Conservation (phyloP, 1,284 basidiomycete species). For the Ceratobasidium theobromae region DNA sequence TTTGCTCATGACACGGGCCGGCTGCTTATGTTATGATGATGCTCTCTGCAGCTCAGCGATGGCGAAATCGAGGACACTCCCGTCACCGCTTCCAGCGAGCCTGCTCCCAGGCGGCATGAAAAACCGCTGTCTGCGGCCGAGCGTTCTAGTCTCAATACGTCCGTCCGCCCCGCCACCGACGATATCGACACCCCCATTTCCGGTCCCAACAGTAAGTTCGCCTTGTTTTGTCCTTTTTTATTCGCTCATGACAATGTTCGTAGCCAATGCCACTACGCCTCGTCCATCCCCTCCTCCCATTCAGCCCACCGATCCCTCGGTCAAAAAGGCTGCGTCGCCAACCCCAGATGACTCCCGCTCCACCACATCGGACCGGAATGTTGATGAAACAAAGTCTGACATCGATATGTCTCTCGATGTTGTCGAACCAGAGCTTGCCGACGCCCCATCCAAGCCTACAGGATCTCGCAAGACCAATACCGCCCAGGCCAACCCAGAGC, state of each 20-base stretch:
- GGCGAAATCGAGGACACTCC: conserved; percentile 22
- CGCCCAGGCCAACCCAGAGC: conserved; percentile 41
- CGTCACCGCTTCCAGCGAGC: conserved; percentile 13
- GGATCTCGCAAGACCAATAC: background rate
- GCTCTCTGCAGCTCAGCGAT: conserved; percentile 9
- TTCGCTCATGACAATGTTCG: background rate
- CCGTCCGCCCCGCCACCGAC: background rate
- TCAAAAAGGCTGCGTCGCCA: conserved; percentile 4
- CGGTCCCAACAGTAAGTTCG: conserved; percentile 12
- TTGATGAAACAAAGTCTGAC: conserved; percentile 25
- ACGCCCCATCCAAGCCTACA: background rate
- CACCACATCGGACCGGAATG: background rate
- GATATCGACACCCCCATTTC: conserved; percentile 17
- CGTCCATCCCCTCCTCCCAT: conserved; percentile 1
- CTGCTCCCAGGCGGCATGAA: conserved; percentile 5
- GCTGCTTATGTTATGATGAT: background rate
- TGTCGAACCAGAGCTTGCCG: conserved; percentile 16
- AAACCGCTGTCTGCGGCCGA: conserved; percentile 23
- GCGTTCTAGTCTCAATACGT: background rate
- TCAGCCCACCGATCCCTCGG: background rate
- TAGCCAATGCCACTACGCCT: conserved; percentile 20
- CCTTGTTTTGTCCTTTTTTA: background rate
- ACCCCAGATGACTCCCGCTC: conserved; percentile 4
- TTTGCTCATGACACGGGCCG: background rate
- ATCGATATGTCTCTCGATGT: conserved; percentile 8